phyloP scores from a whole-genome alignment of 441 rosid genomes.

The Populus hybrid region DNA sequence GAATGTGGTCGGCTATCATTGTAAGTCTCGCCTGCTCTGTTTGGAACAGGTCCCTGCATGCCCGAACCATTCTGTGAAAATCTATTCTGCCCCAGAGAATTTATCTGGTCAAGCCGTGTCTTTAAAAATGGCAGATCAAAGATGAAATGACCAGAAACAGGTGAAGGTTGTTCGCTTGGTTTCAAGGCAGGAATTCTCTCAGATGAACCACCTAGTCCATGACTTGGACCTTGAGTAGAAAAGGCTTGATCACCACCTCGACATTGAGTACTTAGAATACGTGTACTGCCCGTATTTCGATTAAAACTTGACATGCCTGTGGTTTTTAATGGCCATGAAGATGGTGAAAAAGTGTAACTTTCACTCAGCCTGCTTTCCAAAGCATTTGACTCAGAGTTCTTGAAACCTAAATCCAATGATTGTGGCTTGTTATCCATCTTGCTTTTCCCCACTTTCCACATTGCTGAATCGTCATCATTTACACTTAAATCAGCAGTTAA shows the following conservation, averaged over 20 bases:
- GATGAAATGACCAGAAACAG: conserved; percentile 24
- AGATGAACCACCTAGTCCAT: background rate
- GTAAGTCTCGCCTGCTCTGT: conserved; percentile 13
- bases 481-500: conserved; percentile 6
- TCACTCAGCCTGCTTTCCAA: conserved; percentile 7
- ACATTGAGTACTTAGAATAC: background rate
- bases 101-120: conserved; percentile 38
- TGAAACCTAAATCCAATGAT: background rate
- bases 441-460: background rate
- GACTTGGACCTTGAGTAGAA: conserved; percentile 2
- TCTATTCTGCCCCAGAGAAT: conserved; percentile 18
- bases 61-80: conserved; percentile 10
- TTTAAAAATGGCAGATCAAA: conserved; percentile 41
- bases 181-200: conserved; percentile 8
- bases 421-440: background rate
- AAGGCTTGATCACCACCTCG: conserved; percentile 6
- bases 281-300: background rate
- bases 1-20: conserved; percentile 17
- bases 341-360: background rate
- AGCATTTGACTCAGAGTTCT: conserved; percentile 8
- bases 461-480: background rate
- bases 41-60: conserved; percentile 5
- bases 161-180: conserved; percentile 8
- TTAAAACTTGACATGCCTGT: conserved; percentile 13
- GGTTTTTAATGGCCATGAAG: conserved; percentile 13